Conservation (phyloP, 2,329 filamentous ascomycete genomes). For the Fonsecaea multimorphosa region DNA sequence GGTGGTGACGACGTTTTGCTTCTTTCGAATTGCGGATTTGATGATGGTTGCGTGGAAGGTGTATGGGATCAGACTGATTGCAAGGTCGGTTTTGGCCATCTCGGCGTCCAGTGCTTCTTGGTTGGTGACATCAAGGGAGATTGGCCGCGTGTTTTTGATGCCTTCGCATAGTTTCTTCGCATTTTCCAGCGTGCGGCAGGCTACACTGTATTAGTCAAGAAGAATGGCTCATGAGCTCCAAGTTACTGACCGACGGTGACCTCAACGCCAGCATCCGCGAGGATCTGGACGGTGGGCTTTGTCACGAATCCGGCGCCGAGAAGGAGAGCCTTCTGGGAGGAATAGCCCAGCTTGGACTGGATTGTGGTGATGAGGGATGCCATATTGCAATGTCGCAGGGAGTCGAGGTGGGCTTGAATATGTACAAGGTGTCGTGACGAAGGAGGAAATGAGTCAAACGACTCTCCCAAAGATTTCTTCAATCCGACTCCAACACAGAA, state of each 20-base stretch:
- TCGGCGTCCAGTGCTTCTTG: conserved; percentile 77
- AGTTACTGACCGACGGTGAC: conserved; percentile 67
- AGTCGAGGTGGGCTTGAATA: background rate
- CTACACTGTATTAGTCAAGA: conserved; percentile 50
- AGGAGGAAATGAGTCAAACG: conserved; percentile 24
- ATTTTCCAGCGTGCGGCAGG: conserved; percentile 79
- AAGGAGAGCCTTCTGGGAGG: conserved; percentile 36
- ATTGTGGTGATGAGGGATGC: conserved; percentile 31
- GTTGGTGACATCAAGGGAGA: conserved; percentile 84
- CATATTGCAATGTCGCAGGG: conserved; percentile 19
- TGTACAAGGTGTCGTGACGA: background rate
- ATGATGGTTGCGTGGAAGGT: conserved; percentile 87
- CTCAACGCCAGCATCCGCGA: conserved; percentile 64
- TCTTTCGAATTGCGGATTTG: conserved; percentile 88
- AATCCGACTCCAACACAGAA: conserved; percentile 11
- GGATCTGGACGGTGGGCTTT: conserved; percentile 68
- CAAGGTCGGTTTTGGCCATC: conserved; percentile 78
- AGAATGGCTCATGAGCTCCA: background rate
- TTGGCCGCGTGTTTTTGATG: conserved; percentile 73
- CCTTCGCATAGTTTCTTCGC: conserved; percentile 77
- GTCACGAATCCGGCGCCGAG: conserved; percentile 54
- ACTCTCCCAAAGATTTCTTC: conserved; percentile 11
- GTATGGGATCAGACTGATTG: conserved; percentile 87
- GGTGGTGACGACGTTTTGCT: conserved; percentile 96
- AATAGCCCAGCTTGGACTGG: conserved; percentile 34